Evolutionary conservation across 306 rosid genomes (phyloP), one percentile per base, ranked within the genome.

Genomic region (Fagus sylvatica): DNA sequence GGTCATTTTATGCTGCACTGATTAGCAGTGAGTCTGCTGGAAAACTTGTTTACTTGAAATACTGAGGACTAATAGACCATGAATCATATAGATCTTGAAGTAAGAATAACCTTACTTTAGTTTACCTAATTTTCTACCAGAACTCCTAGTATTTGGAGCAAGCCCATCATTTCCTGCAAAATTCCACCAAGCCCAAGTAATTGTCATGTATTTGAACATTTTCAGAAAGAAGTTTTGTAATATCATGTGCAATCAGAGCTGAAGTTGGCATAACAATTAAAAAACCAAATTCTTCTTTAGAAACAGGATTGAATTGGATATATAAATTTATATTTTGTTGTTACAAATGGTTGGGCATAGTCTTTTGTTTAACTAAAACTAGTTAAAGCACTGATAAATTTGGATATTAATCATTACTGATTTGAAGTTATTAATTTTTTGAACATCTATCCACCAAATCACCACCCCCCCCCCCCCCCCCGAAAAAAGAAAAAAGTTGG

Each of bases 1-100:
- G 56, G 74, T 54, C 19, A 61, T 76, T 72, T 40, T 36, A 9
- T 42, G 43, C 66, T 79, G 57, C 76, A 81, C 79, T 33, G 57
- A 72, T 41, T 5, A 7, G 39, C 43, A 81, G 37, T 53, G 28
- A 69, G 6, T 73, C 75, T 73, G 51, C 8, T 66, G 48, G 6
- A 66, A 39, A 66, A 66, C 11, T 7, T 37, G 28, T 39, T 40
- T 39, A 16, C 49, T 32, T 33, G 39, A 30, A 13, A 9, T 13
- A 33, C 3, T 61, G 37, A 10, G 4, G 71, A 66, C 11, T 10
- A 8, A 46, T 46, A 46, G 11, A 46, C 3, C 51, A 8, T 46
- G 13, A 46, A 46, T 46, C 51, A 8, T 46, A 46, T 46, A 4
- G 51, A 8, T 71, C 33, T 53, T 51, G 43, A 30, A 41, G 30